A percentile compares a stretch with the other conserved stretches of the same genome.
These are phyloP conservation scores for Leccinum arenicola DNA, from an alignment of 768 basidiomycete species.

Conservation along the genomic window DNA sequence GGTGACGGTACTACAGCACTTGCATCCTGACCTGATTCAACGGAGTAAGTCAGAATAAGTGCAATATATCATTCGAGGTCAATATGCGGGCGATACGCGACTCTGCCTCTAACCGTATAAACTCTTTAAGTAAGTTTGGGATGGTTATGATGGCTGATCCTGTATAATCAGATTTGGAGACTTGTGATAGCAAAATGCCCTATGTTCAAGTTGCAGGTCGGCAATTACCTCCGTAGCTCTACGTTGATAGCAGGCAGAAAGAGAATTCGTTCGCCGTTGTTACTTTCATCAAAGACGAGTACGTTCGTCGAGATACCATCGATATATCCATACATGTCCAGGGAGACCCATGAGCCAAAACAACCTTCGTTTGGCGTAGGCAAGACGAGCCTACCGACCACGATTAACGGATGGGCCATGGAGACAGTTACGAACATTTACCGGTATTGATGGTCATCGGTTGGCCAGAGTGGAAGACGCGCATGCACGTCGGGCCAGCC, in stretches of 20 bases:
- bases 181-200: neutral
- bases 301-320: constrained; percentile 23
- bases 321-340: constrained; percentile 27
- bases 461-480: constrained; percentile 33
- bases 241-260: constrained; percentile 14
- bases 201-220: neutral
- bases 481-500: neutral
- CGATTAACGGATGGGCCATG: neutral
- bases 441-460: constrained; percentile 41
- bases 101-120: neutral
- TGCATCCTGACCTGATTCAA: neutral
- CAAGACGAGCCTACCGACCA: constrained; percentile 13
- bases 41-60: neutral
- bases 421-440: constrained; percentile 1
- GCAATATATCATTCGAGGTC: neutral
- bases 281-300: constrained; percentile 1
- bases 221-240: constrained; percentile 8
- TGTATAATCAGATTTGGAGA: neutral
- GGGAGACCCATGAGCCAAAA: constrained; percentile 17
- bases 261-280: constrained; percentile 7
- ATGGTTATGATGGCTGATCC: neutral
- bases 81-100: neutral
- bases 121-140: neutral
- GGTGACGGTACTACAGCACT: neutral
- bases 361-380: constrained; percentile 19